phyloP scores from a whole-genome alignment of 108 stramenopile species.

The Heterococcus sp. region DNA sequence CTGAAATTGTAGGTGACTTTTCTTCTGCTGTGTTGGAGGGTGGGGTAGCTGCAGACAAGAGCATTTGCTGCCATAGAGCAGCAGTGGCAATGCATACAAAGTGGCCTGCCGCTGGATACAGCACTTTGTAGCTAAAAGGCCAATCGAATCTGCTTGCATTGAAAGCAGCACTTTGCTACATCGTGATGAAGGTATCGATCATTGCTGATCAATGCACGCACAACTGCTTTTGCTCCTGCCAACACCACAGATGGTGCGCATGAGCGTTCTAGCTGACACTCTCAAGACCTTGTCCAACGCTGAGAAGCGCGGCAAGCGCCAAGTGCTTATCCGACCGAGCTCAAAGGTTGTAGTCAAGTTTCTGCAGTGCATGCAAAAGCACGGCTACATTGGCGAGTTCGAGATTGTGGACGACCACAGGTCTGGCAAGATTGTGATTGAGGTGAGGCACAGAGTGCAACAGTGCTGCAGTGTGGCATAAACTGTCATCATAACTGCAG shows the following conservation, averaged over 20 bases:
- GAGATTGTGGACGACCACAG: conserved; percentile 99
- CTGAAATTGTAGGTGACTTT: too few relatives aligned
- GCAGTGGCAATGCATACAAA: too few relatives aligned
- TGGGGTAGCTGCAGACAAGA: too few relatives aligned
- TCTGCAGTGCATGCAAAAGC: conserved; percentile 98
- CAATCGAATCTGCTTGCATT: too few relatives aligned
- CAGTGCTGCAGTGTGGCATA: background rate
- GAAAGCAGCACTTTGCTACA: too few relatives aligned
- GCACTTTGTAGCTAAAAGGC: too few relatives aligned
- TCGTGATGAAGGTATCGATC: too few relatives aligned
- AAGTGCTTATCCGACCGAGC: conserved; percentile 96
- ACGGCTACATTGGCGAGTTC: conserved; percentile 99
- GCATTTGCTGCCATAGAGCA: too few relatives aligned
- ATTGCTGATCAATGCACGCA: too few relatives aligned
- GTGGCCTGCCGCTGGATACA: too few relatives aligned
- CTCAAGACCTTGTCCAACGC: conserved; percentile 99
- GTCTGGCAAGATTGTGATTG: conserved; percentile 95
- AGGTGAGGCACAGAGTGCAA: conserved; percentile 52
- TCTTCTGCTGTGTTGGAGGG: too few relatives aligned
- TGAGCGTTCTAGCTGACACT: conserved; percentile 98
- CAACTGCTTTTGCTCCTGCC: background rate
- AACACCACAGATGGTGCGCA: conserved; percentile 83
- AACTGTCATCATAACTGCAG: too few relatives aligned
- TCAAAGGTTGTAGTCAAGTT: conserved; percentile 99
- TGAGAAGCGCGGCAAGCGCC: conserved; percentile 98